Evolutionary conservation across 106 monocot species (phyloP).

Genomic region (Dendrobium chrysotoxum): DNA sequence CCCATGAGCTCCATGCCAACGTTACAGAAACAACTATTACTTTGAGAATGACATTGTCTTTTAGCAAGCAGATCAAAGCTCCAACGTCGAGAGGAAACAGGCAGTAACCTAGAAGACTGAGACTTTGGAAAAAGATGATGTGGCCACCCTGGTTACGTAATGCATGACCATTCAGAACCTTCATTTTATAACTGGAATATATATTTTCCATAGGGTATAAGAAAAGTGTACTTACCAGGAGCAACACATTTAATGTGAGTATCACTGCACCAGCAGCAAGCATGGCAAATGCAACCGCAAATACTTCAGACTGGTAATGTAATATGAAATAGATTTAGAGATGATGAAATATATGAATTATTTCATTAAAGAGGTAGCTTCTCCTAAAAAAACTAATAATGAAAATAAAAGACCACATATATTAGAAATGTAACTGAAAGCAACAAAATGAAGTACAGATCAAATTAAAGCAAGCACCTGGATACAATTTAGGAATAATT

Average conservation of each 20-base stretch:
- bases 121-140: constrained; percentile 91
- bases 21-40: constrained; percentile 58
- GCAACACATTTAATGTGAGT: constrained; percentile 85
- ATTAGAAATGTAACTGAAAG: not conserved
- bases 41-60: constrained; percentile 71
- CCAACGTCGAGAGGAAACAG: constrained; percentile 77
- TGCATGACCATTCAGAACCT: not conserved
- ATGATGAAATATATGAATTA: not conserved
- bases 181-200: not conserved
- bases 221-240: constrained; percentile 51
- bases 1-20: constrained; percentile 93
- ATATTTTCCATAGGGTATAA: not conserved
- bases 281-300: constrained; percentile 94
- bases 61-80: constrained; percentile 72
- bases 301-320: constrained; percentile 72
- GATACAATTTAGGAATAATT: not conserved
- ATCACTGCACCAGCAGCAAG: constrained; percentile 92
- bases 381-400: not conserved
- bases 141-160: constrained; percentile 54
- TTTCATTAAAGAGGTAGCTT: not conserved
- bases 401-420: not conserved
- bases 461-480: not conserved
- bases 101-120: constrained; percentile 85
- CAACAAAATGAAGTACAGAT: not conserved
- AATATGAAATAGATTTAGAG: not conserved